Conservation (phyloP, 768 basidiomycete genomes). For the Suillus luteus region DNA sequence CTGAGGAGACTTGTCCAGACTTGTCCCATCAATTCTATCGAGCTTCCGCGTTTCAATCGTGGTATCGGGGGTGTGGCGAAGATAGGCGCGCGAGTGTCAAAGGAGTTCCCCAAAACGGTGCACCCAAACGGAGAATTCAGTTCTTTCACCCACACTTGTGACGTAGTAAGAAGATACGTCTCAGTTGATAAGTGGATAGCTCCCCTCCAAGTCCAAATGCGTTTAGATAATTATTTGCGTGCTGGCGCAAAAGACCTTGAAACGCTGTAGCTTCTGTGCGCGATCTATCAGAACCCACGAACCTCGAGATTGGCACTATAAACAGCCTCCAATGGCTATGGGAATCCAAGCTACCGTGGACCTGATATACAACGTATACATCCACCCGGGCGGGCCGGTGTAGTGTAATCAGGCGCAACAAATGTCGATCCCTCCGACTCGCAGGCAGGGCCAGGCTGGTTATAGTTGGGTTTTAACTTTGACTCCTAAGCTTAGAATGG, state of each 20-base stretch:
- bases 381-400: background rate
- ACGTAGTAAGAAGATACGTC: background rate
- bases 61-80: background rate
- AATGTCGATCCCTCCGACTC: background rate
- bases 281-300: background rate
- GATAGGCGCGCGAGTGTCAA: background rate
- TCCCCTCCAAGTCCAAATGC: background rate
- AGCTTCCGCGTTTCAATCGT: slow-evolving; percentile 7
- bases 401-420: background rate
- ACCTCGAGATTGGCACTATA: background rate
- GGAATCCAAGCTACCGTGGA: background rate
- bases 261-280: background rate
- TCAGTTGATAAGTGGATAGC: background rate
- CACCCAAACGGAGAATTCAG: background rate
- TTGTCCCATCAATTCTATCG: background rate
- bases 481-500: background rate
- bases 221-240: background rate
- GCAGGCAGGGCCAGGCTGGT: background rate
- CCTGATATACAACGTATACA: background rate
- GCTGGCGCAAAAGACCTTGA: background rate
- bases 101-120: background rate
- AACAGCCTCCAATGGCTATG: background rate
- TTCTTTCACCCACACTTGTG: slow-evolving; percentile 6
- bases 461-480: background rate
- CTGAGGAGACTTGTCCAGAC: background rate